Percentiles rank a stretch among this genome's conserved stretches.
These are phyloP conservation scores for Glarea lozoyensis DNA, from an alignment of 495 filamentous ascomycete genomes.

Conservation along the genomic window DNA sequence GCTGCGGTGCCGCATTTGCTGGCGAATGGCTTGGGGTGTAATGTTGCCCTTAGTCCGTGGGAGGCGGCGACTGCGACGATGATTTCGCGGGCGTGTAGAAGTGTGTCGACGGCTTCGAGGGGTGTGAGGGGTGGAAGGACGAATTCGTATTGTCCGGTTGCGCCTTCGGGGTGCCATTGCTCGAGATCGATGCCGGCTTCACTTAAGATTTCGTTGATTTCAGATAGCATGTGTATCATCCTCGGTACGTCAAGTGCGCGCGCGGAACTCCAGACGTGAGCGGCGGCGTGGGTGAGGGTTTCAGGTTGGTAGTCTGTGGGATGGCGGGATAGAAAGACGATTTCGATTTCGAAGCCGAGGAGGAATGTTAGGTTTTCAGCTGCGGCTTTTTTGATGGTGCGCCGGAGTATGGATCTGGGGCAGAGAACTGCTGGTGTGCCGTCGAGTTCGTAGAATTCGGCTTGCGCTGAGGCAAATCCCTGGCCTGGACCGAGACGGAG, in stretches of 20 bases:
- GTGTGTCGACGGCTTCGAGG: constrained; percentile 59
- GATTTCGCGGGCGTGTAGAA: constrained; percentile 64
- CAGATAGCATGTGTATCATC: constrained; percentile 51
- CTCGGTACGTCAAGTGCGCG: constrained; percentile 43
- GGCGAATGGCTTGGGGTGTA: constrained; percentile 63
- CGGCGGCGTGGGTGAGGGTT: constrained; percentile 11
- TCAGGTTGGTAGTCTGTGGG: constrained; percentile 24
- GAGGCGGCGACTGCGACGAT: constrained; percentile 49
- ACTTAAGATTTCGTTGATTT: constrained; percentile 49
- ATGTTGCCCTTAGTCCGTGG: constrained; percentile 59
- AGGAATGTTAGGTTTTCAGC: constrained; percentile 43
- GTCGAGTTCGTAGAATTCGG: constrained; percentile 45
- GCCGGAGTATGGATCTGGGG: constrained; percentile 47
- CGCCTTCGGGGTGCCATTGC: constrained; percentile 71
- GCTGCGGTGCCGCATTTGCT: constrained; percentile 51
- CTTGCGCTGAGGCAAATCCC: constrained; percentile 52
- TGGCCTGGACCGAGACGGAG: constrained; percentile 44
- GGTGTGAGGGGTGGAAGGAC: constrained; percentile 57
- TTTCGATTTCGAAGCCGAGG: constrained; percentile 77
- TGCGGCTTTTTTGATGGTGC: constrained; percentile 38
- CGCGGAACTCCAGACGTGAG: constrained; percentile 57
- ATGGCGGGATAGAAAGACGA: constrained; percentile 52
- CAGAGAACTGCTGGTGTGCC: constrained; percentile 38
- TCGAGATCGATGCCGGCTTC: constrained; percentile 56
- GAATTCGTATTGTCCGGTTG: constrained; percentile 75